A percentile compares a stretch with the other conserved stretches of the same genome.
Evolutionary conservation across 805 yeast species (phyloP).

Genomic region (Diddensiella santjacobensis): DNA sequence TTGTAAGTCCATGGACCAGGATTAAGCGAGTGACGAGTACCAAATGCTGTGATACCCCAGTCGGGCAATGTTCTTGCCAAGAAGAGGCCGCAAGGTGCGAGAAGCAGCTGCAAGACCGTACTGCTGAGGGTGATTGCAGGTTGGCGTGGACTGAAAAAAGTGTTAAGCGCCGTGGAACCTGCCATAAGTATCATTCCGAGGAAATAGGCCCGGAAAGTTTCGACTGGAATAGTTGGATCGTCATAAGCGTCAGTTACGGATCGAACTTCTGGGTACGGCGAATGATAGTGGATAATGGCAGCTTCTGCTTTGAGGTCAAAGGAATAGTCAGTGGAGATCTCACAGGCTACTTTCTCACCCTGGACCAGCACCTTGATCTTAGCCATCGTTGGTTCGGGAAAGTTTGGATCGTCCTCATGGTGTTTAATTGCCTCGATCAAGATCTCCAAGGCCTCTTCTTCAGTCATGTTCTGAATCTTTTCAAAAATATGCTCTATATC

Average conservation of each 20-base stretch:
- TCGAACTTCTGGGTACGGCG: constrained; percentile 60
- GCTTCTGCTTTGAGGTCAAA: constrained; percentile 42
- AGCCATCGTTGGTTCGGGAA: constrained; percentile 35
- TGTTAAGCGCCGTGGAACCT: constrained; percentile 54
- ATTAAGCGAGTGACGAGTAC: constrained; percentile 44
- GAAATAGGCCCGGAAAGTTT: constrained; percentile 52
- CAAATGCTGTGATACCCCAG: constrained; percentile 39
- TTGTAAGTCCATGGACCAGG: constrained; percentile 61
- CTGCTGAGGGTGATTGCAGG: constrained; percentile 52
- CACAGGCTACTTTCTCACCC: constrained; percentile 24
- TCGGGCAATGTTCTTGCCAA: constrained; percentile 45
- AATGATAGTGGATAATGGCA: constrained; percentile 39
- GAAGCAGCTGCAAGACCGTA: constrained; percentile 54
- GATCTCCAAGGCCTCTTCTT: constrained; percentile 40
- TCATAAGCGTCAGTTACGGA: constrained; percentile 49
- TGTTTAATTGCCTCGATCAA: constrained; percentile 39
- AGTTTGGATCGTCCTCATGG: constrained; percentile 48
- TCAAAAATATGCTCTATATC: constrained; percentile 8
- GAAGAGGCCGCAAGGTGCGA: constrained; percentile 55
- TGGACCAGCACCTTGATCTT: constrained; percentile 17
- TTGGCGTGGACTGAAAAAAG: constrained; percentile 53
- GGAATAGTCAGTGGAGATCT: constrained; percentile 40
- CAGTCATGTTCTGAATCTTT: constrained; percentile 26
- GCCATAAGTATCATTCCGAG: constrained; percentile 50
- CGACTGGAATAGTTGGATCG: constrained; percentile 44